Evolutionary conservation across 805 yeast species (phyloP).

Genomic region (Nakazawaea siamensis): DNA sequence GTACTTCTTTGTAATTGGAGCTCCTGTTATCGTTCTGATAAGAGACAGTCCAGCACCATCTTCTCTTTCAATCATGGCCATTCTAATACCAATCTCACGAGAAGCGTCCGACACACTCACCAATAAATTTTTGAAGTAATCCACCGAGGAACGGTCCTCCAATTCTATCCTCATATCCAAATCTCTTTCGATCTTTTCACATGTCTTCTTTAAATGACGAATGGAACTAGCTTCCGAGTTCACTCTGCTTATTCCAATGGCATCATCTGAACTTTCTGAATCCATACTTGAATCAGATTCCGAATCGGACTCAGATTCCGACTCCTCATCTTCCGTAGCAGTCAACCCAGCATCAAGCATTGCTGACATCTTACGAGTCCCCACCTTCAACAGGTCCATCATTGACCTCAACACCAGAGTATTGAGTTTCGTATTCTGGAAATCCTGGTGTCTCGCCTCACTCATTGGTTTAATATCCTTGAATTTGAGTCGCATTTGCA

Average conservation of each 20-base stretch:
- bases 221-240: constrained; percentile 9
- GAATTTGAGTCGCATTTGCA: constrained; percentile 19
- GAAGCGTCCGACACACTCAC: constrained; percentile 23
- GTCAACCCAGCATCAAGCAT: not conserved
- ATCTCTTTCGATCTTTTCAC: constrained; percentile 17
- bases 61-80: constrained; percentile 26
- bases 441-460: constrained; percentile 6
- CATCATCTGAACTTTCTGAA: constrained; percentile 1
- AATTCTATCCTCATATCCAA: constrained; percentile 18
- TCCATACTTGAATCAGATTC: constrained; percentile 15
- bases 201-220: constrained; percentile 16
- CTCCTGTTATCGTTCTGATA: constrained; percentile 31
- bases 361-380: not conserved
- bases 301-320: constrained; percentile 10
- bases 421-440: constrained; percentile 9
- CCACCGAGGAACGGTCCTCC: constrained; percentile 16
- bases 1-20: constrained; percentile 15
- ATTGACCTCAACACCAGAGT: not conserved
- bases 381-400: constrained; percentile 9
- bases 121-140: constrained; percentile 22
- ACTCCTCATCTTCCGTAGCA: constrained; percentile 5
- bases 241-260: not conserved
- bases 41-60: constrained; percentile 31
- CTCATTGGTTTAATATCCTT: not conserved
- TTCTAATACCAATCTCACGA: constrained; percentile 22